A percentile compares a stretch with the other conserved stretches of the same genome.
phyloP scores from a whole-genome alignment of 176 grass and related monocot species.

The Ampelocalamus luodianensis region DNA sequence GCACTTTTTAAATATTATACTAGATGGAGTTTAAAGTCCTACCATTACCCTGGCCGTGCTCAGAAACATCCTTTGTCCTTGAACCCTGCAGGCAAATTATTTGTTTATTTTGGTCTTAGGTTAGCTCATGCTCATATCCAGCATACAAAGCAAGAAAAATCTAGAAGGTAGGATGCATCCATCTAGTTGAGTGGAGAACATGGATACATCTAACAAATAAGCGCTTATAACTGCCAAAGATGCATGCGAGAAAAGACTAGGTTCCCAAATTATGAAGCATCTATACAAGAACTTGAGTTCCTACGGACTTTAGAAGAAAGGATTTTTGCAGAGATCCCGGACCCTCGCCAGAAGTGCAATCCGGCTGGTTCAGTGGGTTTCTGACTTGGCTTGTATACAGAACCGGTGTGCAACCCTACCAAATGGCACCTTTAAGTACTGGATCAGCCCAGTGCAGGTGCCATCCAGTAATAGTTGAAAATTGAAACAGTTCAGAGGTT shows the following conservation, averaged over 20 bases:
- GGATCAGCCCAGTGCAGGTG: slow-evolving; percentile 3
- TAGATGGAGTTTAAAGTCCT: slow-evolving; percentile 36
- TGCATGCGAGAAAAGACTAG: slow-evolving; percentile 24
- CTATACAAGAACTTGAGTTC: not conserved
- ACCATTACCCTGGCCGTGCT: slow-evolving; percentile 53
- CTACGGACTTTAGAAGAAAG: not conserved
- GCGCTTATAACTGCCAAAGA: slow-evolving; percentile 5
- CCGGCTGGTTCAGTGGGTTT: not conserved
- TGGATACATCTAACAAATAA: slow-evolving; percentile 17
- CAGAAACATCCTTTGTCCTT: slow-evolving; percentile 57
- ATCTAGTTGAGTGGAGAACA: slow-evolving; percentile 22
- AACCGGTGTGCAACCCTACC: slow-evolving; percentile 31
- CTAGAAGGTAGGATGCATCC: slow-evolving; percentile 1
- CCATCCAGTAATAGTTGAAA: slow-evolving; percentile 18
- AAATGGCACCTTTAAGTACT: slow-evolving; percentile 29
- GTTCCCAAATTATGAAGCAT: slow-evolving; percentile 16
- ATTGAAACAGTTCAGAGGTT: slow-evolving; percentile 19
- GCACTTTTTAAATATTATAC: not conserved
- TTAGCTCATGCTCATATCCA: slow-evolving; percentile 32
- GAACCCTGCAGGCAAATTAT: slow-evolving; percentile 56
- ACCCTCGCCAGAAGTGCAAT: not conserved
- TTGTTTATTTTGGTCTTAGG: slow-evolving; percentile 18
- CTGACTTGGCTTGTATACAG: not conserved
- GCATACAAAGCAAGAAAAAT: slow-evolving; percentile 32
- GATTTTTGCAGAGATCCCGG: not conserved